Evolutionary conservation across 1,139 yeast genomes (phyloP).

Genomic region (Taphrina communis): DNA sequence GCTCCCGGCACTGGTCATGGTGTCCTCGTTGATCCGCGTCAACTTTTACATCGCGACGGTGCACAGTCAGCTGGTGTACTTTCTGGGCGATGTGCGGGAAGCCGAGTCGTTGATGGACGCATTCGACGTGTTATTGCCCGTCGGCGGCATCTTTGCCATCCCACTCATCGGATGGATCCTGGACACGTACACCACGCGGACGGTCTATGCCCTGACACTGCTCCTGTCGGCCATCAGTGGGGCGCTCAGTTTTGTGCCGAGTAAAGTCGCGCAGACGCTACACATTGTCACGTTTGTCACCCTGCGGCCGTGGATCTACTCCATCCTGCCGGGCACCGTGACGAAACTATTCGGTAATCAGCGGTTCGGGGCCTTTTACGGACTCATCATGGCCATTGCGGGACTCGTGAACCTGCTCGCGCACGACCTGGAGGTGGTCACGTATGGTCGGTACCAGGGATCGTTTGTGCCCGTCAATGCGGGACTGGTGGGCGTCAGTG

Average conservation of each 20-base stretch:
- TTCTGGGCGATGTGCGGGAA: constrained; percentile 1
- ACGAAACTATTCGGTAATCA: constrained; percentile 93
- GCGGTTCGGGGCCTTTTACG: constrained; percentile 91
- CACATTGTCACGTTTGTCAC: constrained; percentile 73
- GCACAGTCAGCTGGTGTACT: constrained; percentile 10
- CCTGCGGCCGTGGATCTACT: constrained; percentile 88
- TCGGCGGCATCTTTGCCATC: constrained; percentile 56
- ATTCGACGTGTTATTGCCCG: constrained; percentile 64
- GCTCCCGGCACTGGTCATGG: constrained; percentile 25
- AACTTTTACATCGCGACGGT: constrained; percentile 34
- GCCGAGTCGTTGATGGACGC: constrained; percentile 56
- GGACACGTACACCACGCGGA: constrained; percentile 72
- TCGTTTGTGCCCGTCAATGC: constrained; percentile 15
- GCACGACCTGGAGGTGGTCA: constrained; percentile 20
- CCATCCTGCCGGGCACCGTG: constrained; percentile 87
- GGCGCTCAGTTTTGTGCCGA: constrained; percentile 64
- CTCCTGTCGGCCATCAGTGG: constrained; percentile 69
- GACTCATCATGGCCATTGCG: constrained; percentile 77
- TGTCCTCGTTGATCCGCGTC: constrained; percentile 21
- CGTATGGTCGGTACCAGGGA: constrained; percentile 8
- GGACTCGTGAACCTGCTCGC: constrained; percentile 69
- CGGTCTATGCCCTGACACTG: constrained; percentile 59
- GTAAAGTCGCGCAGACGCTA: constrained; percentile 61
- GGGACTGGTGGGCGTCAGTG: constrained; percentile 8
- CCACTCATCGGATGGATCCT: constrained; percentile 85